phyloP scores from a whole-genome alignment of 257 asterid species.

The Coffea eugenioides region DNA sequence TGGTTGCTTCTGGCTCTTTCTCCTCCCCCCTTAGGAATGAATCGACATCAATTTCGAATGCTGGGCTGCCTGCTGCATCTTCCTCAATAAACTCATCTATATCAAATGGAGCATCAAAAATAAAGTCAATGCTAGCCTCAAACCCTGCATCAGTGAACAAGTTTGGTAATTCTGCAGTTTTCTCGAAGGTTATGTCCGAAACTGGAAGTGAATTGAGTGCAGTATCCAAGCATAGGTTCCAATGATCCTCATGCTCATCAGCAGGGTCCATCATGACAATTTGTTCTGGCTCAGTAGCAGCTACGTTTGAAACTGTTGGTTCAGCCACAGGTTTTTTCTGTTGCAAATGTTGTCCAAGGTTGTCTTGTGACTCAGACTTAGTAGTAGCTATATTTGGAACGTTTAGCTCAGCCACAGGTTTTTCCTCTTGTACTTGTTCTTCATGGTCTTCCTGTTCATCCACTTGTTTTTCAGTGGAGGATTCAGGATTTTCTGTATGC shows the following conservation, averaged over 20 bases:
- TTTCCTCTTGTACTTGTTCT: conserved; percentile 22
- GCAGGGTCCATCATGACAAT: conserved; percentile 36
- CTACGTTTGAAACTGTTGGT: conserved; percentile 25
- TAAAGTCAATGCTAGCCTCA: conserved; percentile 54
- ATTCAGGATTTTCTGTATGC: conserved; percentile 17
- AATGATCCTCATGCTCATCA: conserved; percentile 55
- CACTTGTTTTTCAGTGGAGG: conserved; percentile 17
- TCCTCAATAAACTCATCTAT: conserved; percentile 37
- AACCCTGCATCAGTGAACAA: conserved; percentile 48
- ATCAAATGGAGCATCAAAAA: conserved; percentile 38
- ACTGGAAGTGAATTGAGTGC: conserved; percentile 40
- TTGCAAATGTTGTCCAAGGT: conserved; percentile 17
- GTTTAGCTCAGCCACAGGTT: conserved; percentile 20
- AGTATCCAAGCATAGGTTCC: conserved; percentile 58
- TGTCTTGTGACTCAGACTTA: neutral
- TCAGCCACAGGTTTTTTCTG: conserved; percentile 27
- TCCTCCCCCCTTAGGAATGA: conserved; percentile 18
- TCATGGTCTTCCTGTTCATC: conserved; percentile 20
- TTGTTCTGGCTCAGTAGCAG: conserved; percentile 21
- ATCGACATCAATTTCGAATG: conserved; percentile 17
- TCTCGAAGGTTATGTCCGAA: conserved; percentile 48
- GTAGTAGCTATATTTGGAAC: conserved; percentile 22
- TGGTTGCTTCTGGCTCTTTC: conserved; percentile 22
- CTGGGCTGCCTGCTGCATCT: conserved; percentile 22
- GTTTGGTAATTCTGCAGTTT: conserved; percentile 43